These are phyloP conservation scores for Emmonsiellopsis sp. DNA, from an alignment of 2,329 filamentous ascomycete genomes.

Conservation along the genomic window DNA sequence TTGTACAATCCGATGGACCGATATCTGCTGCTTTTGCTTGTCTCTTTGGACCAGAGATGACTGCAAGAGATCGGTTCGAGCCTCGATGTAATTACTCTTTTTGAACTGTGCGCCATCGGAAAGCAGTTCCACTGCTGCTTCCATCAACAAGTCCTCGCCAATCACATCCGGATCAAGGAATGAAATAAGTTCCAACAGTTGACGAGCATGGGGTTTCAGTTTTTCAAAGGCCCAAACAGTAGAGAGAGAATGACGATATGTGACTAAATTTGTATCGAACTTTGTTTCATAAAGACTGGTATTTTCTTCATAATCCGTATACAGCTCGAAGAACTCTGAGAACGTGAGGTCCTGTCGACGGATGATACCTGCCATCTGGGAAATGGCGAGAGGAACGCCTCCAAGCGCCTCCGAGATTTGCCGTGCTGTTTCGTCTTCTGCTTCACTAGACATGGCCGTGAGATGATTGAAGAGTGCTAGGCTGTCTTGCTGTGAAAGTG, in stretches of 20 bases:
- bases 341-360: slow-evolving; percentile 10
- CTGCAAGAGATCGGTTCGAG: slow-evolving; percentile 16
- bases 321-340: slow-evolving; percentile 10
- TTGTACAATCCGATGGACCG: slow-evolving; percentile 19
- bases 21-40: slow-evolving; percentile 13
- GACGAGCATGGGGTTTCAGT: slow-evolving; percentile 5
- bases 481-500: slow-evolving; percentile 8
- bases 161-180: slow-evolving; percentile 18
- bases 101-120: slow-evolving; percentile 9
- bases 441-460: neutral
- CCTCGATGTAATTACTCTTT: slow-evolving; percentile 12
- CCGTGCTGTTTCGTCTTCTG: slow-evolving; percentile 7
- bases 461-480: neutral
- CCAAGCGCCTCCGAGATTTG: slow-evolving; percentile 11
- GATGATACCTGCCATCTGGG: slow-evolving; percentile 17
- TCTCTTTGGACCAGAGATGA: slow-evolving; percentile 18
- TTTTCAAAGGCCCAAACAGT: slow-evolving; percentile 15
- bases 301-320: slow-evolving; percentile 9
- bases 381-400: slow-evolving; percentile 14
- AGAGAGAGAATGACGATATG: slow-evolving; percentile 10
- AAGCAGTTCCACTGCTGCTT: neutral
- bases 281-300: slow-evolving; percentile 3
- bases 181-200: slow-evolving; percentile 12
- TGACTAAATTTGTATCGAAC: slow-evolving; percentile 5
- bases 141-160: slow-evolving; percentile 11